Evolutionary conservation across 371 early-diverging fungal genomes (phyloP), one percentile per base, ranked within the genome.

Genomic region (Syncephalastrum sp.): DNA sequence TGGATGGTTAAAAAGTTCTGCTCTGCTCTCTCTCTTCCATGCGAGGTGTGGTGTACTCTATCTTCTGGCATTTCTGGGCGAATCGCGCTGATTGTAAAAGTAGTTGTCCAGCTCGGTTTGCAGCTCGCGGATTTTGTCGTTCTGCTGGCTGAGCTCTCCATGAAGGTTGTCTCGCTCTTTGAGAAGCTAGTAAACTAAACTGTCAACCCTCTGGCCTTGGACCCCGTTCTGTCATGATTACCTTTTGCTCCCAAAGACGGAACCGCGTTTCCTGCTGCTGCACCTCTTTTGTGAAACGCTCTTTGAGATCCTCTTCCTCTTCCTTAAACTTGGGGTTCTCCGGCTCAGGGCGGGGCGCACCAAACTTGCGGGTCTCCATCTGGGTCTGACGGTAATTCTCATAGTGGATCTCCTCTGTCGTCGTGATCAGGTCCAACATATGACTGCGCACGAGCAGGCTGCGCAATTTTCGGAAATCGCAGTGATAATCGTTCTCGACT

Each of bases 101-200:
- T 67, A 73, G 41, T 59, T 49, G n/a, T 91, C 91, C 49, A 89
- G 60, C 64, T 94, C 96, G 65, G 80, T 82, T 72, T 93, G 93
- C 57, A 96, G 77, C 60, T 86, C 84, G 77, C 93, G 94, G 63
- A 96, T 90, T 27, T 80, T 77, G 61, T 82, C 84, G 71, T 94
- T 94, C 69, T 94, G 93, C 47, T 85, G 77, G 72, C 96, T 97
- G 57, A 97, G 81, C 60, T 97, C 96, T 69, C 92, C 90, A 82
- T 96, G 96, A 57, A 97, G 82, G 61, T 95, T 88, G 68, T 95
- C 97, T 57, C 98, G 86, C 79, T 97, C 98, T 65, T 88, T 86
- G 75, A 96, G 91, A 10, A 97, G 79, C 90, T 92, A 4, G 5
- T 14, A 10, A 42, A 4, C 15, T 14, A 10, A 42, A 21, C 16